Evolutionary conservation across 78 protist genomes (phyloP), one percentile per base, ranked within the genome.

Genomic region (Dictyostelium purpureum): DNA sequence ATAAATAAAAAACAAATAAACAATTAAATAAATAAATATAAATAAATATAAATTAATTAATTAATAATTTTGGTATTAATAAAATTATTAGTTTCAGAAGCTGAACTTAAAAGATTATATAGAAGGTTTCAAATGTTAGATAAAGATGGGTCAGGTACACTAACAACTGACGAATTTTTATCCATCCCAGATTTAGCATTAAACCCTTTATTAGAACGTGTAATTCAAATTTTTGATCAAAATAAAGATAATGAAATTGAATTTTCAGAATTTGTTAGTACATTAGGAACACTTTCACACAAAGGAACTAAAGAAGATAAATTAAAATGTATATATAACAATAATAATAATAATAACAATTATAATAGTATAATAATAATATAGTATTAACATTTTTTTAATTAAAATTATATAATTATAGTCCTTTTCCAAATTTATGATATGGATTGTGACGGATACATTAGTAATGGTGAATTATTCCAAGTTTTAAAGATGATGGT

Each of bases 401-500:
- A 37, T 77, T 3, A 73, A 61, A 0, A 65, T 63, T 51, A 40
- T 63, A 43, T 6, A 21, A 16, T 4, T 54, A 43, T 78, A 88
- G 94, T 96, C 51, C 88, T 95, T 6, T 96, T 96, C 70, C 38
- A 83, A 54, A 90, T 98, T 7, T 98, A 98, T 94, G 99, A 98
- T 94, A 93, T 97, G 24, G 98, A 98, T 87, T 63, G 93, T 47
- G 99, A 98, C 67, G 98, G 98, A 6, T 95, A 52, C 70, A 98
- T 98, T 61, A 42, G 90, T 37, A 96, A 97, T 82, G 95, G 95
- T 51, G 98, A 97, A 80, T 87, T 97, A 61, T 96, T 90, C 77
- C 90, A 69, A 71, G 98, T 97, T 56, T 94, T 97, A 24, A 96
- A 97, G 80, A 95, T 96, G 93, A 98, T 98, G 99, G 99, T 98